phyloP scores from a whole-genome alignment of 1,139 yeast species.

The Taphrina confusa region DNA sequence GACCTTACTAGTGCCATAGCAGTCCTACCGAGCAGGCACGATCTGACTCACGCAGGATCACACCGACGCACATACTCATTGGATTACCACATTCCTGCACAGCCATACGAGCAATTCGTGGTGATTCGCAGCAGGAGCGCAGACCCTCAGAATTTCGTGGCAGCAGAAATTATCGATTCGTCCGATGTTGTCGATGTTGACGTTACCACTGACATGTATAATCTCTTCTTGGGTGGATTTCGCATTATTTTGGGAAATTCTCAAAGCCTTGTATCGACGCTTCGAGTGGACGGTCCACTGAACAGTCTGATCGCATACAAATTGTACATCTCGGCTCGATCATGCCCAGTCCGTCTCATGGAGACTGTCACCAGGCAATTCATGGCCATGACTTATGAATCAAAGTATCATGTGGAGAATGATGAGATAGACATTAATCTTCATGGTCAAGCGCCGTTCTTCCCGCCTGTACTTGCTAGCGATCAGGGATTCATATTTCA shows the following conservation, averaged over 20 bases:
- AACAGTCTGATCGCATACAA: slow-evolving; percentile 63
- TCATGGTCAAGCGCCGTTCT: slow-evolving; percentile 80
- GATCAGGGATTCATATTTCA: slow-evolving; percentile 46
- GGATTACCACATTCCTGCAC: not conserved
- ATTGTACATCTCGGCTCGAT: slow-evolving; percentile 43
- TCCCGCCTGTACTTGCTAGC: slow-evolving; percentile 51
- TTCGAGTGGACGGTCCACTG: slow-evolving; percentile 56
- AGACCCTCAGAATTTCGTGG: not conserved
- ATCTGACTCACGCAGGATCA: slow-evolving; percentile 3
- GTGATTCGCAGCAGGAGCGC: not conserved
- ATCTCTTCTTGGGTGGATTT: slow-evolving; percentile 45
- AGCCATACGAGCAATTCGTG: not conserved
- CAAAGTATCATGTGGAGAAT: slow-evolving; percentile 70
- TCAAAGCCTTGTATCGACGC: slow-evolving; percentile 52
- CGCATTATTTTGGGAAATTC: slow-evolving; percentile 46
- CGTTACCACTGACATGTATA: slow-evolving; percentile 53
- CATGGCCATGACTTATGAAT: slow-evolving; percentile 66
- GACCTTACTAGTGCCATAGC: not conserved
- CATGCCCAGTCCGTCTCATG: slow-evolving; percentile 46
- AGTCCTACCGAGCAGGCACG: slow-evolving; percentile 6
- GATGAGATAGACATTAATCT: slow-evolving; percentile 50
- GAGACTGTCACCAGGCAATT: slow-evolving; percentile 71
- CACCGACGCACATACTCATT: slow-evolving; percentile 5
- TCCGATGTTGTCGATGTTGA: slow-evolving; percentile 41
- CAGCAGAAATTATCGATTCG: slow-evolving; percentile 42